Evolutionary conservation across 2,329 filamentous ascomycete genomes (phyloP).

Genomic region (Leptosphaerulina australis): DNA sequence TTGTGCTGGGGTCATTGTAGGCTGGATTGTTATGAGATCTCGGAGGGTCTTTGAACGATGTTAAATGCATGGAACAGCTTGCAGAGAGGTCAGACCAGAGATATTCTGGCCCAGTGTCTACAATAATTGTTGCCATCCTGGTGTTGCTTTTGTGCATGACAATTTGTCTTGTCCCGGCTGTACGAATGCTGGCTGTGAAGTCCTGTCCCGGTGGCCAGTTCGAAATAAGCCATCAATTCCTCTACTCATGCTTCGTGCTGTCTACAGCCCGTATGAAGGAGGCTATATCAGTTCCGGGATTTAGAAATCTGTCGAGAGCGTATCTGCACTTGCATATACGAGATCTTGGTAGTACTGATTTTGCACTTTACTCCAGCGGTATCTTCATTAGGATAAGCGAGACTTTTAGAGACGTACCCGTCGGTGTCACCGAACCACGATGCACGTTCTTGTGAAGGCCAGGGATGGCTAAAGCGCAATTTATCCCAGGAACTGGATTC

Average conservation of each 20-base stretch:
- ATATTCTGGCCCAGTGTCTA: neutral
- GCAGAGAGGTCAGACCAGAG: too few species aligned
- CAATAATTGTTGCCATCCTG: neutral
- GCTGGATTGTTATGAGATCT: too few species aligned
- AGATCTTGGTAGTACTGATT: neutral
- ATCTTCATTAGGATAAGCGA: conserved; percentile 5
- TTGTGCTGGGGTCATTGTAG: too few species aligned
- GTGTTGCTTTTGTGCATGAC: neutral
- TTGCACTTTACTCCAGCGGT: neutral
- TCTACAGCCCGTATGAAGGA: neutral
- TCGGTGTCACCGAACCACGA: conserved; percentile 5
- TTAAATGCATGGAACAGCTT: too few species aligned
- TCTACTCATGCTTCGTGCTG: neutral
- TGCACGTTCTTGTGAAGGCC: neutral
- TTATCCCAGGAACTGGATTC: conserved; percentile 10
- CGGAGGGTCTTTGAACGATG: too few species aligned
- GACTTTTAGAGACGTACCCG: neutral
- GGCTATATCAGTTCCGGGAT: neutral
- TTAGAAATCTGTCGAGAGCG: neutral
- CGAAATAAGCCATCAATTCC: too few species aligned
- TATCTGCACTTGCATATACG: conserved; percentile 3
- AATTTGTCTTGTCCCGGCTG: neutral
- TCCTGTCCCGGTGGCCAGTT: neutral
- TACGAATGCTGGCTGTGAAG: neutral
- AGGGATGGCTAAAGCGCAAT: conserved; percentile 11